Evolutionary conservation across 192 early-diverging fungal species (phyloP), one percentile per base, ranked within the genome.

Genomic region (Funneliformis mosseae): DNA sequence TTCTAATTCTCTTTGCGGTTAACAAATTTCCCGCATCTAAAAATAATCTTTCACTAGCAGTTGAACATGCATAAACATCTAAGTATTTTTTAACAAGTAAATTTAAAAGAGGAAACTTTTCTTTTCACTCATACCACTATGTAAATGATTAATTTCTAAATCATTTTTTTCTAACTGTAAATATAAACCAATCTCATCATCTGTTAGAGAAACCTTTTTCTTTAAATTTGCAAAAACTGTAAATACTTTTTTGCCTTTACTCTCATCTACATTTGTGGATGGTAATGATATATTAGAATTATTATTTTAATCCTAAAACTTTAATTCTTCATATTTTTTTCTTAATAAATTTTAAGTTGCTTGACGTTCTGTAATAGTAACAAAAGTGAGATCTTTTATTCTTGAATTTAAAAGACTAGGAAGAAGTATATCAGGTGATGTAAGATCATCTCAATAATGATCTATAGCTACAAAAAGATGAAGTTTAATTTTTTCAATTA

Each of bases 21-120:
- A 70, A 33, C 7, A 43, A 45, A 33, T 70, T 70, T 45, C 68
- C 68, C 9, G 68, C 68, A 41, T 70, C 68, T 10, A 14, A 70
- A n/a, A 70, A 70, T 38, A 70, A n/a, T 38, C 68, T 42, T 45
- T 70, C 68, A 70, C 39, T 43, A 38, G 68, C 5, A 16, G 21
- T n/a, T 70, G 68, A 39, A 14, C 25, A 43, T 38, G 68, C 33
- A 39, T n/a, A 45, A 70, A 27, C 61, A 5, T 18, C n/a, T 23
- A 63, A 63, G n/a, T 63, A 70, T 33, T 70, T 45, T 21, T 45
- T 70, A n/a, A 38, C 68, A n/a, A 70, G 68, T 2, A 10, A n/a
- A 21, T 16, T 45, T 14, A 70, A n/a, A 70, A 70, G 2, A 9
- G 68, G 33, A 70, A 70, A 70, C 9, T 70, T 43, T 38, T 70